These are phyloP conservation scores for Hyaloscypha hepaticicola DNA, from an alignment of 495 filamentous ascomycete genomes.

Conservation along the genomic window DNA sequence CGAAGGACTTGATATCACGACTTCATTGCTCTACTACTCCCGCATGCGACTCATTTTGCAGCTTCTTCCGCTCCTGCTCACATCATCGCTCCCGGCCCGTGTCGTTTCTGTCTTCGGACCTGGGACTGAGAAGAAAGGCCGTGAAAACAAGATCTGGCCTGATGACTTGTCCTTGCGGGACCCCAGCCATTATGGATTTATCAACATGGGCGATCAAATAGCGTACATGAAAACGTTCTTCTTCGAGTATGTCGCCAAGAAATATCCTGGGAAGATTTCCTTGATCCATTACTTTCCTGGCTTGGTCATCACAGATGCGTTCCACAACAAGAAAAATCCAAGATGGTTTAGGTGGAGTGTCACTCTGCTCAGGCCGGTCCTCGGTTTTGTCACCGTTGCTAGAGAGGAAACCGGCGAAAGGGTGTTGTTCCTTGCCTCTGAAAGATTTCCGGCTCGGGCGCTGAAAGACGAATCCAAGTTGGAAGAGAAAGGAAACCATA, in stretches of 20 bases:
- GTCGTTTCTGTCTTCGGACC: constrained; percentile 17
- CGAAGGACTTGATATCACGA: constrained; percentile 26
- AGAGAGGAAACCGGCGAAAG: too few relatives aligned
- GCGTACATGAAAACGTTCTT: constrained; percentile 34
- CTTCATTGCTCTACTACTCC: constrained; percentile 31
- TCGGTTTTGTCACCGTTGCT: too few relatives aligned
- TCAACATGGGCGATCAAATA: constrained; percentile 29
- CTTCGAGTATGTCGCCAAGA: constrained; percentile 32
- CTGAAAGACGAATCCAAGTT: too few relatives aligned
- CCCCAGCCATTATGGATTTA: constrained; percentile 29
- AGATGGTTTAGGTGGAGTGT: too few relatives aligned
- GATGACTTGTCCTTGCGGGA: constrained; percentile 23
- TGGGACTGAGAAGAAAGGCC: too few relatives aligned
- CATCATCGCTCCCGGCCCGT: constrained; percentile 8
- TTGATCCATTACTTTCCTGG: constrained; percentile 41
- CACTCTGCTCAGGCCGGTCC: too few relatives aligned
- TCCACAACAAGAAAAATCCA: too few relatives aligned
- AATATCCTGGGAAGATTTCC: constrained; percentile 17
- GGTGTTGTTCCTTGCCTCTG: too few relatives aligned
- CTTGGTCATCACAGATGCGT: constrained; percentile 33
- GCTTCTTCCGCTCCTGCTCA: constrained; percentile 26
- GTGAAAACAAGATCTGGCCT: constrained; percentile 4
- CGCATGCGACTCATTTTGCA: constrained; percentile 24
- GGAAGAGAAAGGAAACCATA: too few relatives aligned
- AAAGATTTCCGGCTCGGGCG: too few relatives aligned